Evolutionary conservation across 148 eudicot species (phyloP).

Genomic region (Heliamphora exappendiculata): DNA sequence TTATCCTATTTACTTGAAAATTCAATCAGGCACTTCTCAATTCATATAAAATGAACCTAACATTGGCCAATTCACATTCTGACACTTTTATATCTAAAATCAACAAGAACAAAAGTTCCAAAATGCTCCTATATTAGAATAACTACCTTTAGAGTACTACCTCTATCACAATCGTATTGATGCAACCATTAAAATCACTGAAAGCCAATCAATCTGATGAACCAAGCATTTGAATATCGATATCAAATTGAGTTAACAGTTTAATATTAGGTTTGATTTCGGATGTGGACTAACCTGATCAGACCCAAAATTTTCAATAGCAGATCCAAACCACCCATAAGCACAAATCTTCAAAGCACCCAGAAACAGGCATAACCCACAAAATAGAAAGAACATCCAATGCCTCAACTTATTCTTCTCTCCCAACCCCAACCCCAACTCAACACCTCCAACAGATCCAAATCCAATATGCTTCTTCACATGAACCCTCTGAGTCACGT

Average conservation of each 20-base stretch:
- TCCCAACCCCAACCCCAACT: slow-evolving; percentile 41
- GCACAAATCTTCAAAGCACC: slow-evolving; percentile 65
- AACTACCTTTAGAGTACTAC: not conserved
- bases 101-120: not conserved
- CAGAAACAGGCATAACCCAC: slow-evolving; percentile 67
- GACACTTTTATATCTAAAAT: not conserved
- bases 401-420: slow-evolving; percentile 60
- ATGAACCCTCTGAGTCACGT: slow-evolving; percentile 37
- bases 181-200: not conserved
- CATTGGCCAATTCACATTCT: not conserved
- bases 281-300: slow-evolving; percentile 33
- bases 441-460: slow-evolving; percentile 36
- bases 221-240: not conserved
- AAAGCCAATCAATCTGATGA: not conserved
- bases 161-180: not conserved
- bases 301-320: slow-evolving; percentile 28
- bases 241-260: not conserved
- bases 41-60: not conserved
- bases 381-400: slow-evolving; percentile 70
- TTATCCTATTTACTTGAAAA: not conserved
- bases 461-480: slow-evolving; percentile 32
- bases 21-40: not conserved
- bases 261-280: not conserved
- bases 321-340: slow-evolving; percentile 60
- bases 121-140: not conserved